These are phyloP conservation scores for Mediolabrus comicus DNA, from an alignment of 108 stramenopile genomes.

Conservation along the genomic window DNA sequence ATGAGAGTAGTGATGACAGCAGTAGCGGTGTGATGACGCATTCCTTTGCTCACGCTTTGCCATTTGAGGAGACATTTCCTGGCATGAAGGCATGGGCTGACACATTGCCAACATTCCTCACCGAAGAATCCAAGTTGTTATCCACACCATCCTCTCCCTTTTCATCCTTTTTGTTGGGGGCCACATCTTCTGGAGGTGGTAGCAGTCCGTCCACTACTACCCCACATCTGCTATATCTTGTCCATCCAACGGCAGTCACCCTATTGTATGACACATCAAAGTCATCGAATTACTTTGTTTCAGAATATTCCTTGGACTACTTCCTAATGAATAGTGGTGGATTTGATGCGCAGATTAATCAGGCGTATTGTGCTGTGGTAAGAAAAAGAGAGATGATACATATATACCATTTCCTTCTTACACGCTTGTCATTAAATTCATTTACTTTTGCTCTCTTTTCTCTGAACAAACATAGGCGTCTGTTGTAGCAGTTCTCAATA, in stretches of 20 bases:
- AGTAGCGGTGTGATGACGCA: too few species aligned
- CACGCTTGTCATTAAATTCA: too few species aligned
- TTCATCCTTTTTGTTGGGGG: background rate
- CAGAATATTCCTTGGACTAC: conserved; percentile 58
- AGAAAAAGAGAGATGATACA: too few species aligned
- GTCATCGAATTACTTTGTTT: conserved; percentile 15
- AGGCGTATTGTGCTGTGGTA: conserved; percentile 75
- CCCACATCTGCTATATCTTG: conserved; percentile 37
- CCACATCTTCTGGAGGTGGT: background rate
- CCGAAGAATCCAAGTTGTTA: background rate
- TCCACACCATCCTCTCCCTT: background rate
- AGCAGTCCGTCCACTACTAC: background rate
- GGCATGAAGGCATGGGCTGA: background rate
- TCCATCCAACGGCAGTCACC: conserved; percentile 19
- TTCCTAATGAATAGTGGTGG: conserved; percentile 65
- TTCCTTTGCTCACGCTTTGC: conserved; percentile 24
- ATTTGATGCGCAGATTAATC: conserved; percentile 85
- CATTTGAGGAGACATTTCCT: conserved; percentile 24
- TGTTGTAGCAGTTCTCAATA: conserved; percentile 67
- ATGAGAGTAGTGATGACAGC: background rate
- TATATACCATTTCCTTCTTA: too few species aligned
- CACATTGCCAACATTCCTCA: background rate
- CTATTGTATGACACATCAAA: conserved; percentile 28
- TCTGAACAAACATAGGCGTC: conserved; percentile 30
- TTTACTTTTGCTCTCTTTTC: background rate